Base-by-base conservation (phyloP, 306 rosid species). In the Senna siamea region DNA sequence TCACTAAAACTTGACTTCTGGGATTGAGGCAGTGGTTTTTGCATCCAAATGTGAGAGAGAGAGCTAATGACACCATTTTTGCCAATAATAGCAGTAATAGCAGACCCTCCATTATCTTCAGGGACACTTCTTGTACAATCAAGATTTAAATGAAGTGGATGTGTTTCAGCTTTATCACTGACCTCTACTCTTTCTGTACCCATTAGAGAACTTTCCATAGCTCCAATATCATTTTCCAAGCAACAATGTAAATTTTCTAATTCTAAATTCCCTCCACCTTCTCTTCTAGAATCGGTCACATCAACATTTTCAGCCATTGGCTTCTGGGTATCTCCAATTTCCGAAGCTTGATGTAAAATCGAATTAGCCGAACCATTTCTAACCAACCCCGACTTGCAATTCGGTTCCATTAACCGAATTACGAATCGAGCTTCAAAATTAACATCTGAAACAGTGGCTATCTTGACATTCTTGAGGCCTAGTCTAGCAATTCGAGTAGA, bases 361-460 rank as follows among this genome's bases (percentile, higher is more conserved):
- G 18, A 51, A 40, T 70, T 18, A 13, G 70, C 55, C 0, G 46
- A 15, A n/a, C 48, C 38, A 40, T 76, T 80, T 47, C 41, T 55
- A 62, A 46, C 66, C 40, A 23, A 37, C 78, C 61, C 70, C 55
- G 53, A 19, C 3, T 46, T 78, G 18, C 52, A 54, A 70, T 66
- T 32, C 19, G 80, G 69, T 52, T 83, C 70, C 8, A 23, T 41
- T 22, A 84, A 81, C 23, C 81, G 80, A 46, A 91, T 85, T 7
- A 67, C 22, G 65, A 91, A 79, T 43, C 81, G 84, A 58, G 97
- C 84, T 48, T 79, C 82, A 48, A 75, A 80, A 58, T 79, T 78
- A 12, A 93, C 94, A 73, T 93, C 97, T 32, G 88, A 87, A 85
- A 93, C 92, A 48, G 87, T 79, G n/a, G 80, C 79, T 1, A 91